Evolutionary conservation across 106 monocot species (phyloP).

Genomic region (Hemerocallis citrina): DNA sequence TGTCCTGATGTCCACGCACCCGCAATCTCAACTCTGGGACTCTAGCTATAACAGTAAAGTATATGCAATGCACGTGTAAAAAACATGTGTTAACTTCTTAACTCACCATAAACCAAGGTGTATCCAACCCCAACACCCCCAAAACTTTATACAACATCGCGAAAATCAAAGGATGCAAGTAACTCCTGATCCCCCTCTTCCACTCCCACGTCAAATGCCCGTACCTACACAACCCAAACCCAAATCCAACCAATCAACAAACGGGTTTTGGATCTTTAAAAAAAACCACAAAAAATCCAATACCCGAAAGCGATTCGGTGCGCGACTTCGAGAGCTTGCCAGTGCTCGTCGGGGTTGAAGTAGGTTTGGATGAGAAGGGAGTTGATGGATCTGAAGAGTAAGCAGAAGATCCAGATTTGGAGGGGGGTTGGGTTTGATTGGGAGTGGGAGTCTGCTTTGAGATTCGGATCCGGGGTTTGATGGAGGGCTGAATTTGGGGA

Average conservation of each 20-base stretch:
- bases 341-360: constrained; percentile 98
- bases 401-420: constrained; percentile 42
- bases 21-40: too few species aligned
- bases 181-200: constrained; percentile 77
- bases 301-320: constrained; percentile 83
- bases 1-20: too few species aligned
- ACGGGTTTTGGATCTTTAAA: not conserved
- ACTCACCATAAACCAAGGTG: constrained; percentile 74
- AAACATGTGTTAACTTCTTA: too few species aligned
- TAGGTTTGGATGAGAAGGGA: constrained; percentile 74
- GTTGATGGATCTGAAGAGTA: constrained; percentile 52
- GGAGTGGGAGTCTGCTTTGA: not conserved
- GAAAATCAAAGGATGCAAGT: constrained; percentile 78
- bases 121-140: constrained; percentile 57
- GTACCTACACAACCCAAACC: constrained; percentile 33
- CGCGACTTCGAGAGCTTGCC: constrained; percentile 93
- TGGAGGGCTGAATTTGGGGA: not conserved
- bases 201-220: constrained; percentile 97
- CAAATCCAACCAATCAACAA: not conserved
- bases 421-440: constrained; percentile 7
- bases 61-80: too few species aligned
- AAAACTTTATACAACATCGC: constrained; percentile 58
- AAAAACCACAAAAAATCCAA: not conserved
- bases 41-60: too few species aligned
- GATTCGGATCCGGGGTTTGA: not conserved